phyloP scores from a whole-genome alignment of 177 flowering plant genomes.

The Vitis hybrid region DNA sequence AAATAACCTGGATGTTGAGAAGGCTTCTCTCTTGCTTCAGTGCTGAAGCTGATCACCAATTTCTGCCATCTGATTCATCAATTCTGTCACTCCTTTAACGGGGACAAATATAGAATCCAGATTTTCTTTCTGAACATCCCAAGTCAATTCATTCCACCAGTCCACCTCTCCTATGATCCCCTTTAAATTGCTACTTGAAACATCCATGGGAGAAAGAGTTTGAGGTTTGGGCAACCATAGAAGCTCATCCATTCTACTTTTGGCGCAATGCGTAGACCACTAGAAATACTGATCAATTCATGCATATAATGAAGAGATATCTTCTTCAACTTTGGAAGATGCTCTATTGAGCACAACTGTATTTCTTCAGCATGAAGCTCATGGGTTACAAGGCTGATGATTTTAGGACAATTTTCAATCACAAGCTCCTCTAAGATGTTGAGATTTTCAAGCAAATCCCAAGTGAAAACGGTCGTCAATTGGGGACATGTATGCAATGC shows the following conservation, averaged over 20 bases:
- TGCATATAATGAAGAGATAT: constrained; percentile 7
- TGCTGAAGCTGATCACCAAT: too few species aligned
- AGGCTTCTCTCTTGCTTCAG: too few species aligned
- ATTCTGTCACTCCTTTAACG: too few species aligned
- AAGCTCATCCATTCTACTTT: neutral
- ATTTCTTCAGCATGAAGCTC: neutral
- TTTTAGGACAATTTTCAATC: constrained; percentile 6
- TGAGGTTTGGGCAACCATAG: neutral
- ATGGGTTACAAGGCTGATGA: neutral
- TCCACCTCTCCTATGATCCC: too few species aligned
- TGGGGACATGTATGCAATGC: constrained; percentile 5
- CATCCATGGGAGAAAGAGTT: too few species aligned
- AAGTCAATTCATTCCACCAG: too few species aligned
- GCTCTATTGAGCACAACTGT: neutral
- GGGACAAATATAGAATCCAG: too few species aligned
- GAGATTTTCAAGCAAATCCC: constrained; percentile 3
- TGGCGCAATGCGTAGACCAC: neutral
- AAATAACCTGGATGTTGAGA: too few species aligned
- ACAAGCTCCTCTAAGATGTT: constrained; percentile 3
- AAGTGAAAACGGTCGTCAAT: constrained; percentile 2
- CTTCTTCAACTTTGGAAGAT: neutral
- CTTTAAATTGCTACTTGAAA: too few species aligned
- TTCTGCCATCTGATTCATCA: too few species aligned
- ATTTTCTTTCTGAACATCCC: too few species aligned
- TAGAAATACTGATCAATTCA: neutral